phyloP scores from a whole-genome alignment of 192 early-diverging fungal genomes.

The Rhizophagus sp. region DNA sequence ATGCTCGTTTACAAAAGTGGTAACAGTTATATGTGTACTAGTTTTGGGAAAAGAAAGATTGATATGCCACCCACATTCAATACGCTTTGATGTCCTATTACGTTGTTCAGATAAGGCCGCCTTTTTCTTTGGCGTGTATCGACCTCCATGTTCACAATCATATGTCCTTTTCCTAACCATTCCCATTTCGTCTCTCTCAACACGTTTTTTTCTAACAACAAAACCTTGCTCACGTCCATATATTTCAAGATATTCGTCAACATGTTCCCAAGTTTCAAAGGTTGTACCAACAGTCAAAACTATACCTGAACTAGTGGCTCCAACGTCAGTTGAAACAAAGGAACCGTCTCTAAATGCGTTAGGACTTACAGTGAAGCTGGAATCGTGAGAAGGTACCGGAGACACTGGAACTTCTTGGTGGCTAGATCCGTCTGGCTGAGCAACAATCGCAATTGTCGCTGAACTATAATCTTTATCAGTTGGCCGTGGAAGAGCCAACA shows the following conservation, averaged over 20 bases:
- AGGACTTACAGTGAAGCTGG: background rate
- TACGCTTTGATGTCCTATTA: slow-evolving; percentile 28
- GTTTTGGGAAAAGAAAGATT: slow-evolving; percentile 32
- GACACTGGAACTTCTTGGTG: slow-evolving; percentile 6
- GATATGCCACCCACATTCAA: slow-evolving; percentile 33
- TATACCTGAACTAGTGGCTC: slow-evolving; percentile 7
- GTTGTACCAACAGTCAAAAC: slow-evolving; percentile 24
- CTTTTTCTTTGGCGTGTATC: slow-evolving; percentile 33
- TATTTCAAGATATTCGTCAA: slow-evolving; percentile 27
- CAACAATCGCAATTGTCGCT: slow-evolving; percentile 5
- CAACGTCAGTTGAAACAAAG: background rate
- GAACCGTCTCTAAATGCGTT: background rate
- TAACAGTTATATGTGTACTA: slow-evolving; percentile 29
- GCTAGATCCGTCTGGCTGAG: slow-evolving; percentile 12
- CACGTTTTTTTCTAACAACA: slow-evolving; percentile 33
- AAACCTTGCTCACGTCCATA: slow-evolving; percentile 30
- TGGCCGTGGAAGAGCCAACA: background rate
- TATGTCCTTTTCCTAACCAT: slow-evolving; percentile 31
- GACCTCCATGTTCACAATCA: slow-evolving; percentile 32
- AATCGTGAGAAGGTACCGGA: background rate
- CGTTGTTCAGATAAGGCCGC: slow-evolving; percentile 29
- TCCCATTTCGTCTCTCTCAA: slow-evolving; percentile 29
- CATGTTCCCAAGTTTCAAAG: slow-evolving; percentile 28
- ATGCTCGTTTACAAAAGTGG: slow-evolving; percentile 32
- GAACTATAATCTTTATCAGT: background rate